Conservation (phyloP, 2,329 filamentous ascomycete species). For the Cryphonectria nitschkei region DNA sequence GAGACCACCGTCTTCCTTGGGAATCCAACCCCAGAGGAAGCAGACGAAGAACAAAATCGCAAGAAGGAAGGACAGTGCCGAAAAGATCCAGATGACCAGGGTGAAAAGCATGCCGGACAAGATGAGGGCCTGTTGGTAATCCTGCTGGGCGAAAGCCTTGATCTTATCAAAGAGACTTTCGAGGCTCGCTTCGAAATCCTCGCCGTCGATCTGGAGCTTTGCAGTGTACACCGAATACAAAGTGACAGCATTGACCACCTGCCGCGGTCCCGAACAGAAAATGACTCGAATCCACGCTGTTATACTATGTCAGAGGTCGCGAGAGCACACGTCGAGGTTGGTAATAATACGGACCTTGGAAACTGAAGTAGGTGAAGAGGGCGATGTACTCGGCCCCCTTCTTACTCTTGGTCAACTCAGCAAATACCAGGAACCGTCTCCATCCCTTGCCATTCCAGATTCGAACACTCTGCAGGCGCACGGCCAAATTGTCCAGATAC, state of each 20-base stretch:
- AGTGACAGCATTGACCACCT: slow-evolving; percentile 87
- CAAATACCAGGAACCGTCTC: slow-evolving; percentile 89
- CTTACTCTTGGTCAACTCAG: slow-evolving; percentile 86
- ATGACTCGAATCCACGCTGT: slow-evolving; percentile 85
- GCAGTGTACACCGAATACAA: slow-evolving; percentile 81
- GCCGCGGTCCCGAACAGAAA: slow-evolving; percentile 88
- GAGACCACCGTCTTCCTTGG: slow-evolving; percentile 76
- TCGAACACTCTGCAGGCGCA: slow-evolving; percentile 82
- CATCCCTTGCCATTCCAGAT: slow-evolving; percentile 72
- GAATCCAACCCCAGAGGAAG: slow-evolving; percentile 93
- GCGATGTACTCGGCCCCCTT: slow-evolving; percentile 91
- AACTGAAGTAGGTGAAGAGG: slow-evolving; percentile 85
- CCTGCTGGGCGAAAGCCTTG: slow-evolving; percentile 69
- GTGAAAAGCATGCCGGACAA: slow-evolving; percentile 93
- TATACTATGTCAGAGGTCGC: slow-evolving; percentile 28
- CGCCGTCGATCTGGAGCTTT: slow-evolving; percentile 66
- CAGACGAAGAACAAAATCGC: slow-evolving; percentile 80
- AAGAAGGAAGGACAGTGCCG: slow-evolving; percentile 73
- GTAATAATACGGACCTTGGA: slow-evolving; percentile 53
- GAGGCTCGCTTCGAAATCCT: slow-evolving; percentile 64
- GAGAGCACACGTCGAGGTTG: background rate
- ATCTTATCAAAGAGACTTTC: slow-evolving; percentile 85
- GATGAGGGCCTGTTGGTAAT: slow-evolving; percentile 80
- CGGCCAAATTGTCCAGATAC: slow-evolving; percentile 87
- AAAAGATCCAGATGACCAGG: slow-evolving; percentile 84